These are phyloP conservation scores for Sorghum bicolor DNA, from an alignment of 176 grass and related monocot genomes.

Conservation along the genomic window DNA sequence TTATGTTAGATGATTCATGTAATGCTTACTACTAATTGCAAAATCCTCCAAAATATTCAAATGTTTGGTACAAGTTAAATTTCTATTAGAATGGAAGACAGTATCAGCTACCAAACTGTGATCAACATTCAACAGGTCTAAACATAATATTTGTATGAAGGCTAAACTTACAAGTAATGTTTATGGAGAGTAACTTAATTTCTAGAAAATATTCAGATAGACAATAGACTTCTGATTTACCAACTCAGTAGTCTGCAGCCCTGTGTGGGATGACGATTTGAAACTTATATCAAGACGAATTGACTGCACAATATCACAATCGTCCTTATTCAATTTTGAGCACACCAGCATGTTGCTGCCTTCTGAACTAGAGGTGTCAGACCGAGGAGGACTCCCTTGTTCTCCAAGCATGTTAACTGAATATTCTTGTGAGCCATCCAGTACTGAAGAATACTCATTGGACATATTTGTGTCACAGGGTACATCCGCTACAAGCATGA, in stretches of 20 bases:
- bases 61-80: background rate
- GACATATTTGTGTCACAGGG: conserved; percentile 77
- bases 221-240: conserved; percentile 49
- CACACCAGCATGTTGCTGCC: conserved; percentile 38
- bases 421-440: conserved; percentile 66
- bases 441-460: conserved; percentile 62
- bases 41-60: conserved; percentile 12
- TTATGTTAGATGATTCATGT: conserved; percentile 1
- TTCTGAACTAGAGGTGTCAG: conserved; percentile 63
- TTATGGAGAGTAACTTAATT: conserved; percentile 14
- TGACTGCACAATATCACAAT: conserved; percentile 53
- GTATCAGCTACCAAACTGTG: conserved; percentile 7
- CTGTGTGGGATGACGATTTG: conserved; percentile 92
- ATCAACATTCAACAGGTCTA: background rate
- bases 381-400: conserved; percentile 45
- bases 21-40: background rate
- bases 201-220: conserved; percentile 10
- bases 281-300: conserved; percentile 99
- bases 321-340: conserved; percentile 58
- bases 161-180: background rate
- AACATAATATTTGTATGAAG: conserved; percentile 21
- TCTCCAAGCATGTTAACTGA: conserved; percentile 47
- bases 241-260: conserved; percentile 89
- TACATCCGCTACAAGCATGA: conserved; percentile 89
- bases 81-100: background rate